Conservation (phyloP, 495 filamentous ascomycete genomes). For the Pseudoneurospora amorphoporcata region DNA sequence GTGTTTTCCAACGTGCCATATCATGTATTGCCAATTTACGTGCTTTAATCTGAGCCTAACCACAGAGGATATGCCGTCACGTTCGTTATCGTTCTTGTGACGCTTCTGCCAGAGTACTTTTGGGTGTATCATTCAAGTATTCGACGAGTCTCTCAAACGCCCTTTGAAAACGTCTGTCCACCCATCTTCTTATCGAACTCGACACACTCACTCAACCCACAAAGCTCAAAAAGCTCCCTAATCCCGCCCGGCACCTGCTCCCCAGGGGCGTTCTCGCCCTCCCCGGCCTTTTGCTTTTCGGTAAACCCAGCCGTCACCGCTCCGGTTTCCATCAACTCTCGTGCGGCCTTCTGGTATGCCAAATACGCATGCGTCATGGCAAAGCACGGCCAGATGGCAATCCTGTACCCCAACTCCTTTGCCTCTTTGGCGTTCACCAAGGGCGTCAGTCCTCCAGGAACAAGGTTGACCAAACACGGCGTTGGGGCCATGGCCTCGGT, state of each 20-base stretch:
- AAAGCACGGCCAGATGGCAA: constrained; percentile 52
- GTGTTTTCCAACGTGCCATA: too few relatives aligned
- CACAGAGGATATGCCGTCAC: too few relatives aligned
- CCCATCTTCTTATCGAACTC: constrained; percentile 23
- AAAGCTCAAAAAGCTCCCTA: constrained; percentile 49
- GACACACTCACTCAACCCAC: constrained; percentile 39
- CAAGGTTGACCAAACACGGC: constrained; percentile 55
- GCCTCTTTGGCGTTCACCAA: constrained; percentile 46
- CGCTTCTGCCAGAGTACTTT: too few relatives aligned
- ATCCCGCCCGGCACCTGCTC: constrained; percentile 44
- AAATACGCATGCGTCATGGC: constrained; percentile 41
- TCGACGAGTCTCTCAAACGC: constrained; percentile 6
- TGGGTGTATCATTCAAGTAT: too few relatives aligned
- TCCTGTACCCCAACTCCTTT: constrained; percentile 48
- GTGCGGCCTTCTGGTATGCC: constrained; percentile 36
- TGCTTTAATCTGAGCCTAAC: too few relatives aligned
- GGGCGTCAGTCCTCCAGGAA: constrained; percentile 50
- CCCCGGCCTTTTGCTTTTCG: constrained; percentile 17
- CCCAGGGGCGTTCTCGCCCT: constrained; percentile 1
- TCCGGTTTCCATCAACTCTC: constrained; percentile 39
- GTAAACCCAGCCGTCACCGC: constrained; percentile 14
- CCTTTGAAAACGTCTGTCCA: constrained; percentile 17
- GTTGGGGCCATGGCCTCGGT: constrained; percentile 9
- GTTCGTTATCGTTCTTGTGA: too few relatives aligned
- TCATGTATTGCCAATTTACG: too few relatives aligned